Percentiles rank a stretch among this genome's conserved stretches.
These are phyloP conservation scores for Lactarius akahatsu DNA, from an alignment of 768 basidiomycete species.

Conservation along the genomic window DNA sequence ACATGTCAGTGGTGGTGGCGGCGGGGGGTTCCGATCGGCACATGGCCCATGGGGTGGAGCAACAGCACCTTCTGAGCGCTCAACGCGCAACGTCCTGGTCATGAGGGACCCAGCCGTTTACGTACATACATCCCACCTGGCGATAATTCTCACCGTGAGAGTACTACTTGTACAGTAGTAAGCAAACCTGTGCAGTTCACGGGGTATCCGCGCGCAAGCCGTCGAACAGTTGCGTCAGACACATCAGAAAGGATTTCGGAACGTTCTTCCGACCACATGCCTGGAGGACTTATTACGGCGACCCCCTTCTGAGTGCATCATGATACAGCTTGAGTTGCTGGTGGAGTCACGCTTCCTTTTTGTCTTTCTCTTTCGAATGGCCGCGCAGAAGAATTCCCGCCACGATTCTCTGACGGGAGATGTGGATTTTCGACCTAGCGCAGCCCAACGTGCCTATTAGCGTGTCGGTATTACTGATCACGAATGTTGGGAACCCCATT, in stretches of 20 bases:
- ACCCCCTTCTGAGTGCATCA: neutral
- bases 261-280: neutral
- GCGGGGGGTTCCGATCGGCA: constrained; percentile 1
- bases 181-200: neutral
- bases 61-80: neutral
- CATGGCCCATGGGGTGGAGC: neutral
- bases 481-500: too few species aligned
- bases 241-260: neutral
- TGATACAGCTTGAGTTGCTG: neutral
- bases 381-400: neutral
- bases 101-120: neutral
- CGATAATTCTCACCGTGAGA: neutral
- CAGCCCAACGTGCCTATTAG: too few species aligned
- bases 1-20: neutral
- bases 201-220: neutral
- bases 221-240: neutral
- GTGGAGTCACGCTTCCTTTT: neutral
- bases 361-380: neutral
- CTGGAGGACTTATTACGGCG: neutral
- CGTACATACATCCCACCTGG: neutral
- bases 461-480: too few species aligned
- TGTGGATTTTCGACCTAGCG: neutral
- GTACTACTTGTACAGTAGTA: neutral
- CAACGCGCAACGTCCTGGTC: neutral
- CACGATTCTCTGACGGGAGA: neutral